These are phyloP conservation scores for Oropetium thomaeum DNA, from an alignment of 176 grass and related monocot genomes.

Conservation along the genomic window DNA sequence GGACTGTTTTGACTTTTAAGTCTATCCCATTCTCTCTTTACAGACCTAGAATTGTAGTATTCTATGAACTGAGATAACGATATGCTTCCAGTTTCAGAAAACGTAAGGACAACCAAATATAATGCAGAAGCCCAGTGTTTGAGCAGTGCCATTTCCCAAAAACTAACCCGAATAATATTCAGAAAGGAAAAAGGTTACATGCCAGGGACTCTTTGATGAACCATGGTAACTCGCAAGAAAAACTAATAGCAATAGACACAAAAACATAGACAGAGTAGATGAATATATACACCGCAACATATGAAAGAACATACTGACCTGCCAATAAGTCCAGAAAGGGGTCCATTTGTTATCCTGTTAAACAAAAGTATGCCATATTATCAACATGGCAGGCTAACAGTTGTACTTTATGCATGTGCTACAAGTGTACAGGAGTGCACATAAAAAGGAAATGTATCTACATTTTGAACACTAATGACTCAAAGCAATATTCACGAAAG, in stretches of 20 bases:
- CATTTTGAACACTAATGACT: background rate
- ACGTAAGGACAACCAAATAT: background rate
- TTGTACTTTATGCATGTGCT: slow-evolving; percentile 6
- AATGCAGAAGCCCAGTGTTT: background rate
- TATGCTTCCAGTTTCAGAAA: background rate
- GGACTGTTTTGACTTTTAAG: background rate
- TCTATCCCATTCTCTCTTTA: background rate
- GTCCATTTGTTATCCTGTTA: slow-evolving; percentile 94
- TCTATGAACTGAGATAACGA: background rate
- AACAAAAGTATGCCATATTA: slow-evolving; percentile 24
- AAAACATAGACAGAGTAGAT: background rate
- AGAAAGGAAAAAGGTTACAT: background rate
- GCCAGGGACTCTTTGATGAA: background rate
- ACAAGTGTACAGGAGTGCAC: background rate
- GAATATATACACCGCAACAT: slow-evolving; percentile 3
- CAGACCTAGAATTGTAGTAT: background rate
- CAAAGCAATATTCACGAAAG: slow-evolving; percentile 11
- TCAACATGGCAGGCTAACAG: background rate
- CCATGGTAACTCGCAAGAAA: background rate
- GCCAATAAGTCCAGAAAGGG: slow-evolving; percentile 96
- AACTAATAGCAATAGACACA: slow-evolving; percentile 7
- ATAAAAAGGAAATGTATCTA: background rate
- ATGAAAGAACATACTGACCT: slow-evolving; percentile 52
- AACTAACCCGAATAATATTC: background rate
- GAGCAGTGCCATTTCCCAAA: background rate